Conservation (phyloP, 2,329 filamentous ascomycete species). For the Fusarium armeniacum region DNA sequence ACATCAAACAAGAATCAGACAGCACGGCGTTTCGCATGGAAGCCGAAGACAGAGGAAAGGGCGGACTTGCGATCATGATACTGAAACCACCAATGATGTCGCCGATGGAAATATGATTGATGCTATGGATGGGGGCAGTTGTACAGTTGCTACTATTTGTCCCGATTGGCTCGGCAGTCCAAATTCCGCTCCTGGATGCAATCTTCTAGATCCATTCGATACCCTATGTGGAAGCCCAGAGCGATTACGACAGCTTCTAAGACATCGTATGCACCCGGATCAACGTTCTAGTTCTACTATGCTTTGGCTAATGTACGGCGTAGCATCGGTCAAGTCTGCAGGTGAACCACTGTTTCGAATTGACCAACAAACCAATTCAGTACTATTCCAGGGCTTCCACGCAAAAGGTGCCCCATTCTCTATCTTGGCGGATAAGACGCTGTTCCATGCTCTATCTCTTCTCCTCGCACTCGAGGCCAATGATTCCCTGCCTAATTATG, state of each 20-base stretch:
- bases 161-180: rapidly evolving
- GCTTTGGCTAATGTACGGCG: not conserved
- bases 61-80: rapidly evolving
- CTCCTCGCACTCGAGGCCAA: conserved; percentile 3
- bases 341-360: conserved; percentile 19
- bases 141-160: rapidly evolving
- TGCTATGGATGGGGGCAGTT: rapidly evolving
- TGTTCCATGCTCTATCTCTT: conserved; percentile 18
- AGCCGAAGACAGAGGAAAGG: not conserved
- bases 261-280: not conserved
- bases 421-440: not conserved
- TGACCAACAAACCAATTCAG: not conserved
- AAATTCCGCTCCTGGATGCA: not conserved
- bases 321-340: conserved; percentile 2
- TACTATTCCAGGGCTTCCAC: not conserved
- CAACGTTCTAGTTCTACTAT: not conserved
- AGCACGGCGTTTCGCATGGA: rapidly evolving
- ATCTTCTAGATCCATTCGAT: conserved; percentile 8
- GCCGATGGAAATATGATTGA: not conserved
- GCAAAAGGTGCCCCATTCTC: too few relatives aligned
- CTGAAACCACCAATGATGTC: rapidly evolving
- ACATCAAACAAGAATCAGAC: rapidly evolving
- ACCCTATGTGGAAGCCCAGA: conserved; percentile 14
- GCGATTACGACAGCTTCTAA: conserved; percentile 1
- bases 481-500: not conserved